phyloP scores from a whole-genome alignment of 1,284 basidiomycete genomes.

The Tylopilus microsporus region DNA sequence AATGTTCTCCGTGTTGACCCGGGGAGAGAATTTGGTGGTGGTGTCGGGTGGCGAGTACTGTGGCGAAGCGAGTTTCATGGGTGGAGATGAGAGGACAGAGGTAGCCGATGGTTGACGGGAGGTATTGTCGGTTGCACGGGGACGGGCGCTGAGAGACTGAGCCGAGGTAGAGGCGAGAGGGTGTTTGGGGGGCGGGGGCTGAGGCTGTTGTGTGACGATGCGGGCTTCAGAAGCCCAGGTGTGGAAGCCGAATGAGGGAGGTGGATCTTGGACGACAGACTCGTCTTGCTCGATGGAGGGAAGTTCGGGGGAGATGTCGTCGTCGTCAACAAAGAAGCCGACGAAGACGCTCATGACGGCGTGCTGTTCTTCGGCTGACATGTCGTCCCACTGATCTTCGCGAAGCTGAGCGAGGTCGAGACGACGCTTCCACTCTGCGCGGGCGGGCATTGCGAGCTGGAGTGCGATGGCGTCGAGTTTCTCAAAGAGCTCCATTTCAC shows the following conservation, averaged over 20 bases:
- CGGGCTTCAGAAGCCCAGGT: slow-evolving; percentile 31
- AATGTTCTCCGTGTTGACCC: slow-evolving; percentile 16
- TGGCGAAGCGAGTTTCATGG: slow-evolving; percentile 23
- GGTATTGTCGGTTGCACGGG: slow-evolving; percentile 28
- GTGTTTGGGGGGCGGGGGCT: slow-evolving; percentile 13
- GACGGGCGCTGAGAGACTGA: slow-evolving; percentile 17
- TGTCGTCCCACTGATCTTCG: slow-evolving; percentile 31
- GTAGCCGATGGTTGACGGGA: slow-evolving; percentile 28
- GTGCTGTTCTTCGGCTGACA: slow-evolving; percentile 31
- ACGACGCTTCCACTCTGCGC: slow-evolving; percentile 31
- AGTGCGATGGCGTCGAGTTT: slow-evolving; percentile 19
- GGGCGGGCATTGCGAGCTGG: slow-evolving; percentile 28
- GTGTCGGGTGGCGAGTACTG: slow-evolving; percentile 24
- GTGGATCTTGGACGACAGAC: slow-evolving; percentile 26
- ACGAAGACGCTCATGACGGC: slow-evolving; percentile 39
- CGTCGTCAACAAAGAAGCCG: slow-evolving; percentile 35
- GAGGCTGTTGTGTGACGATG: slow-evolving; percentile 22
- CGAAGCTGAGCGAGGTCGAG: slow-evolving; percentile 27
- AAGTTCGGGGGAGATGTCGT: slow-evolving; percentile 4
- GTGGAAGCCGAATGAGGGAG: slow-evolving; percentile 25
- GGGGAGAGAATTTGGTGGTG: slow-evolving; percentile 26
- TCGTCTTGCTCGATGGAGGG: slow-evolving; percentile 33
- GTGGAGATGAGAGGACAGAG: slow-evolving; percentile 23
- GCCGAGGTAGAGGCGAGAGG: slow-evolving; percentile 2
- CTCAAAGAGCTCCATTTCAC: slow-evolving; percentile 28